Evolutionary conservation across 2,329 filamentous ascomycete species (phyloP).

Genomic region (Neoascochyta sp.): DNA sequence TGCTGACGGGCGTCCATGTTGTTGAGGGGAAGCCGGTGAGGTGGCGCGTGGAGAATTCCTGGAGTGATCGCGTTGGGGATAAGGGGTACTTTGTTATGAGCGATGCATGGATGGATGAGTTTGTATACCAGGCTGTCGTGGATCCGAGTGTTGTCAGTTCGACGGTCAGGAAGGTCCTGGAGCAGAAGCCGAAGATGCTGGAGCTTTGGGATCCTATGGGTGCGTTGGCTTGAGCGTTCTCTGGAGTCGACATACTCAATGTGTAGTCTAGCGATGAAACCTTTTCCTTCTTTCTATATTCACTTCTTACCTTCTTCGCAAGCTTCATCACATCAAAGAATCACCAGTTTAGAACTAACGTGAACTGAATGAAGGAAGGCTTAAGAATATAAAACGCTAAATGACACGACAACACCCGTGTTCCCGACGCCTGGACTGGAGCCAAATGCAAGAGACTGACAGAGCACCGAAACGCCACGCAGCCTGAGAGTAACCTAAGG

Average conservation of each 20-base stretch:
- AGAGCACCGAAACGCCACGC: too few relatives aligned
- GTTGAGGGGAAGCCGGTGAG: slow-evolving; percentile 63
- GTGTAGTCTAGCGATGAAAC: slow-evolving; percentile 2
- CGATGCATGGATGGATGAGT: slow-evolving; percentile 63
- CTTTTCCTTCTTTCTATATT: too few relatives aligned
- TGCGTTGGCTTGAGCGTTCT: slow-evolving; percentile 51
- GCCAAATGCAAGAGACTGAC: too few relatives aligned
- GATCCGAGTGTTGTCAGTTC: slow-evolving; percentile 60
- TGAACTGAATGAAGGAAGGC: too few relatives aligned
- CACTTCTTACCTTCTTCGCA: too few relatives aligned
- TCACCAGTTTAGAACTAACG: too few relatives aligned
- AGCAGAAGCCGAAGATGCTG: slow-evolving; percentile 62
- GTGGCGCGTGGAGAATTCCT: slow-evolving; percentile 86
- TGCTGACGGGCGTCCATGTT: slow-evolving; percentile 79
- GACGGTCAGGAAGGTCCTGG: slow-evolving; percentile 66
- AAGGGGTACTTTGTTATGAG: slow-evolving; percentile 90
- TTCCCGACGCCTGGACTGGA: too few relatives aligned
- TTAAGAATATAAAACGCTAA: too few relatives aligned
- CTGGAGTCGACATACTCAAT: background rate
- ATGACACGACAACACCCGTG: too few relatives aligned
- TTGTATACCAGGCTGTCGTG: slow-evolving; percentile 82
- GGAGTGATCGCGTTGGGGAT: slow-evolving; percentile 66
- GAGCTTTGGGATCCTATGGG: slow-evolving; percentile 77
- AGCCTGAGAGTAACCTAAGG: too few relatives aligned
- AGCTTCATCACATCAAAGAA: background rate